Conservation (phyloP, 2,329 filamentous ascomycete species). For the Cryphonectria naterciae region DNA sequence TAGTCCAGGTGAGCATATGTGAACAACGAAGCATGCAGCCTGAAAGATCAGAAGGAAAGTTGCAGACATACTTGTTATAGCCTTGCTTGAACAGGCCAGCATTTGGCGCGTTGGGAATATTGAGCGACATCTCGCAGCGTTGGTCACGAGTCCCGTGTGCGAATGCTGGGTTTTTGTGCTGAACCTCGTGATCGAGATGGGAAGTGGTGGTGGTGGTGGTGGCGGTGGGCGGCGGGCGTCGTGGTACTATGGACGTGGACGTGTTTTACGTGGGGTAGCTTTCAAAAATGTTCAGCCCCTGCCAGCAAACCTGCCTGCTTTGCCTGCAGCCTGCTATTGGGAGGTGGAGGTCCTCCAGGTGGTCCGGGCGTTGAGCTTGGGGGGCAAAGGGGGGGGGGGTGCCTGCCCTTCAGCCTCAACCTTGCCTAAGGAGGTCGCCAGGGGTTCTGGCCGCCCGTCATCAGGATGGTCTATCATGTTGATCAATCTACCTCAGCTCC, state of each 20-base stretch:
- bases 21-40: conserved; percentile 20
- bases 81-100: conserved; percentile 92
- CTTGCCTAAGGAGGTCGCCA: conserved; percentile 4
- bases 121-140: conserved; percentile 77
- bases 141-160: conserved; percentile 17
- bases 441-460: conserved; percentile 9
- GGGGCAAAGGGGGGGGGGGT: background rate
- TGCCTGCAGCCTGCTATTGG: background rate
- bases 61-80: conserved; percentile 80
- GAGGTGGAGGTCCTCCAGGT: background rate
- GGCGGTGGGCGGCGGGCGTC: background rate
- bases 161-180: conserved; percentile 7
- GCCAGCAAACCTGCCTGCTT: conserved; percentile 1
- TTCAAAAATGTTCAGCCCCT: conserved; percentile 24
- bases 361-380: conserved; percentile 5
- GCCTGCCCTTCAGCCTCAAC: background rate
- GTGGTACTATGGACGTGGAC: conserved; percentile 1
- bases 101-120: conserved; percentile 93
- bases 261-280: conserved; percentile 29
- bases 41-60: conserved; percentile 19
- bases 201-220: conserved; percentile 7
- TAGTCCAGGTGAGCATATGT: conserved; percentile 17
- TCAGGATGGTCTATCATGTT: conserved; percentile 4
- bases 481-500: conserved; percentile 2
- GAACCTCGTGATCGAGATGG: background rate